Evolutionary conservation across 768 basidiomycete species (phyloP).

Genomic region (Roridomyces roridus): DNA sequence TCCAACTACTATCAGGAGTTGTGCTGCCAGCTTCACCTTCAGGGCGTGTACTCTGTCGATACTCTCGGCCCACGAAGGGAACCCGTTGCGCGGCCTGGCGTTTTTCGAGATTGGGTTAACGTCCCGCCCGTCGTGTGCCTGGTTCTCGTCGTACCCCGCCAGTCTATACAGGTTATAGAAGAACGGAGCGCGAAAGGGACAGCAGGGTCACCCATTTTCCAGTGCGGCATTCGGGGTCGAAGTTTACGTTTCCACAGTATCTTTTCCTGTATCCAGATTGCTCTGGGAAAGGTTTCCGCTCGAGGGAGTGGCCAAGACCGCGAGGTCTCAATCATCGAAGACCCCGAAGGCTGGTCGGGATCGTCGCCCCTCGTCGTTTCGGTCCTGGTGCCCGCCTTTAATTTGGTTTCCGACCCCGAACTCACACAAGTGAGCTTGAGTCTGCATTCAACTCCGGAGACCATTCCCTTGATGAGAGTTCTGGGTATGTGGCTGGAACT

Average conservation of each 20-base stretch:
- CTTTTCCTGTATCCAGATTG: slow-evolving; percentile 33
- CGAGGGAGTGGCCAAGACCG: slow-evolving; percentile 23
- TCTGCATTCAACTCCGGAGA: slow-evolving; percentile 30
- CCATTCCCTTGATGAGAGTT: slow-evolving; percentile 14
- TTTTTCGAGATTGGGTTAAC: slow-evolving; percentile 39
- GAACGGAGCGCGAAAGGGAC: slow-evolving; percentile 14
- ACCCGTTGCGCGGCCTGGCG: neutral
- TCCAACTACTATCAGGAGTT: slow-evolving; percentile 45
- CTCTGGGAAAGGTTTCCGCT: slow-evolving; percentile 27
- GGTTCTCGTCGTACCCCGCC: slow-evolving; percentile 42
- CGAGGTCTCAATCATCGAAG: slow-evolving; percentile 29
- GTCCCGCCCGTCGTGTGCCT: slow-evolving; percentile 46
- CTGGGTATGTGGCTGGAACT: slow-evolving; percentile 35
- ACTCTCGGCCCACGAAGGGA: neutral
- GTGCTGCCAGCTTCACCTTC: slow-evolving; percentile 40
- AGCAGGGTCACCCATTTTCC: slow-evolving; percentile 33
- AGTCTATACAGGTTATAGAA: slow-evolving; percentile 35
- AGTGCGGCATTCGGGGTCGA: slow-evolving; percentile 26
- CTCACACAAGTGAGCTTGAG: slow-evolving; percentile 23
- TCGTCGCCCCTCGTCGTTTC: slow-evolving; percentile 33
- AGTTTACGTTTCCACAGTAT: slow-evolving; percentile 26
- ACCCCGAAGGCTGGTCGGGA: slow-evolving; percentile 30
- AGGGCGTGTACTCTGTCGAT: slow-evolving; percentile 29
- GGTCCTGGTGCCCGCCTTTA: slow-evolving; percentile 33
- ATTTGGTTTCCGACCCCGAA: slow-evolving; percentile 27